phyloP scores from a whole-genome alignment of 805 yeast species.

The Schizosaccharomyces octosporus region DNA sequence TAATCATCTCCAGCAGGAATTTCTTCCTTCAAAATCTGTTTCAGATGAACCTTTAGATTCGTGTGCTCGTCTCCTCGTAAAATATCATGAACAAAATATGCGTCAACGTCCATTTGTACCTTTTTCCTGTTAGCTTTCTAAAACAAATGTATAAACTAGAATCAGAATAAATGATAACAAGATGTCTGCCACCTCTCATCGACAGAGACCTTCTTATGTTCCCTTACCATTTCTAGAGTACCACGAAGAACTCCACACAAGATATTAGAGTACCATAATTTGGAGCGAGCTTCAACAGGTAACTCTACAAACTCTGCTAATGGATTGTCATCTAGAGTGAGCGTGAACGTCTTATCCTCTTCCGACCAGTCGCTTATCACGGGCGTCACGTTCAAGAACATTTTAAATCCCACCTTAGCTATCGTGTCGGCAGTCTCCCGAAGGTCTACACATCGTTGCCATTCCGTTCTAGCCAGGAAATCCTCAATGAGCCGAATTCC shows the following conservation, averaged over 20 bases:
- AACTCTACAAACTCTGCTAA: conserved; percentile 85
- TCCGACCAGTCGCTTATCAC: conserved; percentile 46
- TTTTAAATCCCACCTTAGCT: conserved; percentile 60
- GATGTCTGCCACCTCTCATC: neutral
- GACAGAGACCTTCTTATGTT: neutral
- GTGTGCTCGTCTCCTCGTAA: conserved; percentile 64
- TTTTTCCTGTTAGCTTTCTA: neutral
- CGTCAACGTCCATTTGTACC: conserved; percentile 79
- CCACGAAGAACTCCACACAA: conserved; percentile 78
- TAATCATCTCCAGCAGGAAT: conserved; percentile 91
- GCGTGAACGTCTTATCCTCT: conserved; percentile 50
- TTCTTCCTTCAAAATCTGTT: conserved; percentile 64
- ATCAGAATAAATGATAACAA: neutral
- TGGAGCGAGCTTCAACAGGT: conserved; percentile 51
- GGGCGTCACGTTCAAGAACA: conserved; percentile 67
- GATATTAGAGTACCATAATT: conserved; percentile 81
- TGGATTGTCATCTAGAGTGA: conserved; percentile 65
- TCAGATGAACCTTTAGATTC: conserved; percentile 48
- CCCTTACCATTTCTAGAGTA: conserved; percentile 49
- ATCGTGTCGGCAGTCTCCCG: conserved; percentile 72
- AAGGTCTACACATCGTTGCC: conserved; percentile 55
- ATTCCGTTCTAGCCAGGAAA: conserved; percentile 67
- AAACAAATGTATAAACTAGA: neutral
- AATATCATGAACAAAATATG: conserved; percentile 50
- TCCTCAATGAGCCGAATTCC: conserved; percentile 83